Percentiles rank a stretch among this genome's conserved stretches.
Evolutionary conservation across 2,329 filamentous ascomycete species (phyloP).

Genomic region (Stenocarpella maydis): DNA sequence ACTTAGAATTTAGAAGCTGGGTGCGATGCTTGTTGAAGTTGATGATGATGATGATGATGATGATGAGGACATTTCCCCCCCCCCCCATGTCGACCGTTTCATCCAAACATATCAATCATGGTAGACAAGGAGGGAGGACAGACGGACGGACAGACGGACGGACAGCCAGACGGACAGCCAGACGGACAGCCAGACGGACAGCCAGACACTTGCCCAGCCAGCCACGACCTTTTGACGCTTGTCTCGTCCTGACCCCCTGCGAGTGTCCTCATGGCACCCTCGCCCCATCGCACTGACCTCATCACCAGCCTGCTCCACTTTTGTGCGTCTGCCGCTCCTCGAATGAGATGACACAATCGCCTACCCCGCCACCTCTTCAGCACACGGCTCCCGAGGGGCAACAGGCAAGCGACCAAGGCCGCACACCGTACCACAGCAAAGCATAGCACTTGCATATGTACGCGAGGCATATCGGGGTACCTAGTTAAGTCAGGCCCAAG

Average conservation of each 20-base stretch:
- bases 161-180: too few relatives aligned
- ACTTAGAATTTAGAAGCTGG: not conserved
- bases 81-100: not conserved
- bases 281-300: slow-evolving; percentile 21
- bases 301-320: slow-evolving; percentile 17
- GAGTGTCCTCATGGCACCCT: not conserved
- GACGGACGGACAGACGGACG: too few relatives aligned
- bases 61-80: too few relatives aligned
- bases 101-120: not conserved
- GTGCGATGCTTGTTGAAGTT: not conserved
- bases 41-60: not conserved
- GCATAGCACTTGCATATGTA: slow-evolving; percentile 18
- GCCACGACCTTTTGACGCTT: slow-evolving; percentile 14
- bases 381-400: not conserved
- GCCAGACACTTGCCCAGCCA: not conserved
- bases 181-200: not conserved
- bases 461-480: slow-evolving; percentile 9
- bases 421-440: not conserved
- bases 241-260: slow-evolving; percentile 3
- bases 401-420: not conserved
- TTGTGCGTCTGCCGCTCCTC: slow-evolving; percentile 19
- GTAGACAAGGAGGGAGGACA: too few relatives aligned
- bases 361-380: slow-evolving; percentile 13
- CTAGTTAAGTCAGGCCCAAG: not conserved
- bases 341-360: slow-evolving; percentile 11